phyloP scores from a whole-genome alignment of 2,329 filamentous ascomycete genomes.

The Didymella segeticola region DNA sequence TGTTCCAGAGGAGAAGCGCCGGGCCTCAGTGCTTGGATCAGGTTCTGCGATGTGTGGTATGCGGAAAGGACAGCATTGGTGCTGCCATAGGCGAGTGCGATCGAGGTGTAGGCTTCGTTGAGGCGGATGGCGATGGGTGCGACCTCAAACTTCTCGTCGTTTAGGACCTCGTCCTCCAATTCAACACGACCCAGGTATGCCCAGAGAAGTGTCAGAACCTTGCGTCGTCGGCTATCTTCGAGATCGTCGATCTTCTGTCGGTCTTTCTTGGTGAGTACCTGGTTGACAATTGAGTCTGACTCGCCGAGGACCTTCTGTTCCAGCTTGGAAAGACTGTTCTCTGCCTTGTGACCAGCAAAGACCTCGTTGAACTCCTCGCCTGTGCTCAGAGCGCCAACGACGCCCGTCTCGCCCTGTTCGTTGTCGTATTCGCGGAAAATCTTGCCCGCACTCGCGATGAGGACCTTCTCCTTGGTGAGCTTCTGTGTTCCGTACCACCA shows the following conservation, averaged over 20 bases:
- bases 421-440: conserved; percentile 94
- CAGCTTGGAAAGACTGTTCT: conserved; percentile 80
- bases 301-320: conserved; percentile 79
- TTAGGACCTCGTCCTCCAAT: conserved; percentile 76
- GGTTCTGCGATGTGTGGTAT: conserved; percentile 80
- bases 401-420: conserved; percentile 77
- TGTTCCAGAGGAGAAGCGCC: conserved; percentile 87
- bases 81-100: conserved; percentile 85
- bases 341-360: conserved; percentile 78
- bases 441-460: conserved; percentile 92
- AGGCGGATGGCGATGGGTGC: conserved; percentile 85
- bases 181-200: conserved; percentile 91
- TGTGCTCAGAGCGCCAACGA: conserved; percentile 80
- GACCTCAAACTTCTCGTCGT: conserved; percentile 87
- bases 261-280: conserved; percentile 74
- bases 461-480: conserved; percentile 89
- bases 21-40: conserved; percentile 89
- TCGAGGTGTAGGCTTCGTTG: conserved; percentile 85
- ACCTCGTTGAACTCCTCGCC: conserved; percentile 84
- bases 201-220: conserved; percentile 90
- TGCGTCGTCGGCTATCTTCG: conserved; percentile 80
- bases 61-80: conserved; percentile 81
- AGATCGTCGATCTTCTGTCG: conserved; percentile 77
- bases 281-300: conserved; percentile 58
- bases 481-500: conserved; percentile 99